Conservation (phyloP, 2,329 filamentous ascomycete species). For the Fusarium metavorans region DNA sequence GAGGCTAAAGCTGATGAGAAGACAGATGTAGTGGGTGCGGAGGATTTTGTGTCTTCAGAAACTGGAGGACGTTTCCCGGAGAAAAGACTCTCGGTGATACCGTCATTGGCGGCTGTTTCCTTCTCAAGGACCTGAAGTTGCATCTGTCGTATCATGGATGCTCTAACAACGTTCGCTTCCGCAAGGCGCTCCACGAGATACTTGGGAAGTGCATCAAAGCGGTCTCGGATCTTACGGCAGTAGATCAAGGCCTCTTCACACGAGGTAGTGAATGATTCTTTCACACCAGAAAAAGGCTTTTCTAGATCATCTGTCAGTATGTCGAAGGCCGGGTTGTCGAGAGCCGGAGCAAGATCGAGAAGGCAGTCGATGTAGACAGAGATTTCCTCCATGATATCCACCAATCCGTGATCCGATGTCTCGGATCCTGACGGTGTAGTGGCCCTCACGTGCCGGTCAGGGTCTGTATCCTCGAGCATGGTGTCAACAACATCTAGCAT, state of each 20-base stretch:
- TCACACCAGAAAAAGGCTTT: not conserved
- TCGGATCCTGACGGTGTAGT: not conserved
- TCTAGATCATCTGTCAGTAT: too few species aligned
- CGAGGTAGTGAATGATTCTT: not conserved
- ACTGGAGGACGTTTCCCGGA: not conserved
- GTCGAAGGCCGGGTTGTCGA: not conserved
- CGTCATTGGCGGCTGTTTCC: not conserved
- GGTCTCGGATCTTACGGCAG: not conserved
- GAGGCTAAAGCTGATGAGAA: too few species aligned
- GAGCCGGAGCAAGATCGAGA: not conserved
- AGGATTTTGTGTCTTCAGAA: not conserved
- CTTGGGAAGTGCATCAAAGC: not conserved
- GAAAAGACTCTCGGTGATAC: not conserved
- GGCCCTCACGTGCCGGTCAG: not conserved
- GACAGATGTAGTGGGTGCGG: too few species aligned
- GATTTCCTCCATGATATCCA: not conserved
- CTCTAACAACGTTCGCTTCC: not conserved
- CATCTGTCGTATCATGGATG: not conserved
- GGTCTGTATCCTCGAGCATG: not conserved
- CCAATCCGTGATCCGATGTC: not conserved
- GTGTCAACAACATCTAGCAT: not conserved
- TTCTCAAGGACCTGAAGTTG: not conserved
- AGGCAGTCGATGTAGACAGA: not conserved
- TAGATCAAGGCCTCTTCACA: not conserved
- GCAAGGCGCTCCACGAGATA: constrained; percentile 2